Base-by-base conservation (phyloP, 495 filamentous ascomycete genomes). In the Penicillium dipodomyicola region DNA sequence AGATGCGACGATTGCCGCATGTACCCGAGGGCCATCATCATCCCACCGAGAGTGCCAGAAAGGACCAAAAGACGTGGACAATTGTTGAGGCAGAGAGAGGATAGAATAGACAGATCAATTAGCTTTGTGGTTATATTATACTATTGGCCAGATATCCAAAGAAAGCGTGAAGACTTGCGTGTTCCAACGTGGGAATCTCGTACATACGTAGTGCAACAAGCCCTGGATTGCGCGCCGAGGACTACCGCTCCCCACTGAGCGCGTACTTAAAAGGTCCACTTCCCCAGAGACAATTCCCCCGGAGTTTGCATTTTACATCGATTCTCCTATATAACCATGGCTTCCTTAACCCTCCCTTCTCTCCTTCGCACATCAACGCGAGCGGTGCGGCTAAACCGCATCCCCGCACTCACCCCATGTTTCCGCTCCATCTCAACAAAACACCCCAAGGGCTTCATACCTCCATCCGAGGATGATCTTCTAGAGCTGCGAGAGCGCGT, bases 401-500 rank as follows among this genome's bases (percentile, higher is more conserved):
- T 73, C 65, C 66, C 66, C 64, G 57, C 66, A 69, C 23, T 65
- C 41, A 57, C 71, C 67, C 72, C 68, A 56, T 65, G 59, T 65
- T 72, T 69, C 49, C 72, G 73, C 43, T 57, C 65, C 9, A 47
- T 74, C 27, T 72, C 87, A 32, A 88, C 88, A 12, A 97, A 96
- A 68, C 94, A 97, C 72, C 91, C 94, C 4, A 77, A 84, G 29
- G 87, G 85, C 63, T 98, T 98, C 72, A 78, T 74, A 7, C 82
- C 92, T 33, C 94, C 94, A 0, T 79, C 87, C 0, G 71, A 80
- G 11, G 81, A 85, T 40, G 95, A 97, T 44, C 81, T 98, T 14
- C 54, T 82, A 4, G 93, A 97, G 70, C 77, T 98, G 33, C 84
- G 93, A 52, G 93, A 97, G 64, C 79, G 90, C 15, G 92, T 96